Evolutionary conservation across 352 stramenopile species (phyloP), one percentile per base, ranked within the genome.

Genomic region (Elongisporangium undulatum): DNA sequence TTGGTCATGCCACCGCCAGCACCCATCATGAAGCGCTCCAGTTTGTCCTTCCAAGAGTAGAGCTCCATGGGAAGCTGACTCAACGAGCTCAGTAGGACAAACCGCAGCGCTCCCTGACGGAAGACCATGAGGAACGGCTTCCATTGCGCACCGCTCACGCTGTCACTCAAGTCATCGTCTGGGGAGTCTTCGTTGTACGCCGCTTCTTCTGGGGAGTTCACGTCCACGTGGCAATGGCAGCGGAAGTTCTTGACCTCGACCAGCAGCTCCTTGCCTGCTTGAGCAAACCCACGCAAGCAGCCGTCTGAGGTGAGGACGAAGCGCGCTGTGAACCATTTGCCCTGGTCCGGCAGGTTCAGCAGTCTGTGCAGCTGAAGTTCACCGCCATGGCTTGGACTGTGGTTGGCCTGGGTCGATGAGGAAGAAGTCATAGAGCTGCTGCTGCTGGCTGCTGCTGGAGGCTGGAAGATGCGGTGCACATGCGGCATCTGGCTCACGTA

Each of bases 71-170:
- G 66, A 54, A 81, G 55, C 0, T 67, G 66, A 38, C 72, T 87
- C 10, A 62, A 54, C 12, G 76, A 73, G 41, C 74, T 74, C 21
- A 89, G 67, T 45, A 89, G 55, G n/a, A 86, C 64, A 45, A 89
- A 89, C 0, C 72, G 69, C 61, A 77, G 82, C 2, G 68, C 61
- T 16, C 77, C 74, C 17, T 71, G 72, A 2, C 67, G 67, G 26
- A 87, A 89, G 15, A 85, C 56, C 74, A 86, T 85, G 29, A 89
- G 56, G 45, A 82, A 87, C 17, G 79, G 74, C 51, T 71, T 71
- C 67, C 58, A 76, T 12, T 70, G 39, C 23, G 71, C 52, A 16
- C 49, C 17, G 34, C 34, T 45, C 34, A 41, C 50, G 3, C 19
- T 63, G 23, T 65, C 61, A 38, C 60, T 49, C 41, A 62, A 64